A percentile compares a stretch with the other conserved stretches of the same genome.
These are phyloP conservation scores for Gossypium longicalyx DNA, from an alignment of 345 rosid genomes.

Conservation along the genomic window DNA sequence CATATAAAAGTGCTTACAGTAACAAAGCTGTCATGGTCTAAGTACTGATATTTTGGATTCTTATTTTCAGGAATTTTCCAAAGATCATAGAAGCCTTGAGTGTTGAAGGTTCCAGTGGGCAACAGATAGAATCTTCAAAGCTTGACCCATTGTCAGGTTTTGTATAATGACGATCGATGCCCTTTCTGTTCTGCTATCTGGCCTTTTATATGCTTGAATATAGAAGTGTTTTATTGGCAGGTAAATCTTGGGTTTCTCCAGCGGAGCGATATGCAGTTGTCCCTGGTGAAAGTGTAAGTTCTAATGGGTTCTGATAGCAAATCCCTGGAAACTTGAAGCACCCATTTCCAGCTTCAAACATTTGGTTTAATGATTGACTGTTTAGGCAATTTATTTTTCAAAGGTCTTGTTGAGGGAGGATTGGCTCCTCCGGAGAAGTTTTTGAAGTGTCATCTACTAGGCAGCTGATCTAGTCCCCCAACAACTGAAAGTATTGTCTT, in stretches of 20 bases:
- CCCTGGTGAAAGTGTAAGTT: slow-evolving; percentile 78
- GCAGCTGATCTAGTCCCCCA: too few relatives aligned
- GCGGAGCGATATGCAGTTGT: slow-evolving; percentile 91
- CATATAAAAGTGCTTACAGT: too few relatives aligned
- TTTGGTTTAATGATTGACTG: background rate
- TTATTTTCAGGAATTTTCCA: slow-evolving; percentile 58
- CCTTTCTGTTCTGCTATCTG: background rate
- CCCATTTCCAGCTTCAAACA: background rate
- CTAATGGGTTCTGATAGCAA: background rate
- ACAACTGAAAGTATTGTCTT: too few relatives aligned
- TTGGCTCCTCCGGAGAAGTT: too few relatives aligned
- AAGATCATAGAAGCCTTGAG: slow-evolving; percentile 69
- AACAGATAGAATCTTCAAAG: slow-evolving; percentile 61
- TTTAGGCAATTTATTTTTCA: background rate
- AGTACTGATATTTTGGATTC: background rate
- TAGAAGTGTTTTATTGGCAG: slow-evolving; percentile 32
- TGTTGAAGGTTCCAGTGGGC: slow-evolving; percentile 76
- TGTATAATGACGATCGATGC: background rate
- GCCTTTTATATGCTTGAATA: background rate
- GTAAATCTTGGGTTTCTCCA: slow-evolving; percentile 83
- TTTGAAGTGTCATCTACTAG: too few relatives aligned
- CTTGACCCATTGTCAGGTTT: slow-evolving; percentile 71
- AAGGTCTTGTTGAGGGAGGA: too few relatives aligned
- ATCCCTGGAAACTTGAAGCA: background rate
- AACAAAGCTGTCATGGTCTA: background rate